A percentile compares a stretch with the other conserved stretches of the same genome.
Evolutionary conservation across 2,329 filamentous ascomycete genomes (phyloP).

Genomic region (Lecanosticta acicola): DNA sequence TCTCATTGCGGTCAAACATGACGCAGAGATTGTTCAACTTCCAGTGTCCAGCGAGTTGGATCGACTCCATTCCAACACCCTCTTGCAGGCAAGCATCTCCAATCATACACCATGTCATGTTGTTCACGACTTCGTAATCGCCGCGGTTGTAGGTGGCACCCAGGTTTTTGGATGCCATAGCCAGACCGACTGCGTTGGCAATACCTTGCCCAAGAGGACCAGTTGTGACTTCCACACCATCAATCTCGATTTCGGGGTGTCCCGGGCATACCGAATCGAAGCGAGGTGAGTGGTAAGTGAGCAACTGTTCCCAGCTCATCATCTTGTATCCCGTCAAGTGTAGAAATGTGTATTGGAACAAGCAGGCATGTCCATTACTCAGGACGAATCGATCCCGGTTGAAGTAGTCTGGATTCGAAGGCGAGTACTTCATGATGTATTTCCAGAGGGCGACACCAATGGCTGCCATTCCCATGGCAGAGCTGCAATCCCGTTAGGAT

Average conservation of each 20-base stretch:
- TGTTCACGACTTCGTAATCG: slow-evolving; percentile 45
- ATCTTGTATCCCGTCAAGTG: slow-evolving; percentile 48
- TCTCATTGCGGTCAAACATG: slow-evolving; percentile 57
- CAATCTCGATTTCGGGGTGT: slow-evolving; percentile 50
- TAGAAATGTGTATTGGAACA: slow-evolving; percentile 53
- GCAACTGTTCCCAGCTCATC: slow-evolving; percentile 54
- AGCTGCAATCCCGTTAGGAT: slow-evolving; percentile 30
- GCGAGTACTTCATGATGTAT: slow-evolving; percentile 57
- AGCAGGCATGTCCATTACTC: slow-evolving; percentile 54
- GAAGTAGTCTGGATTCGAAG: slow-evolving; percentile 52
- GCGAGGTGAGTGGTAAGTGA: slow-evolving; percentile 48
- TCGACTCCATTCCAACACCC: slow-evolving; percentile 53
- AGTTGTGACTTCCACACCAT: slow-evolving; percentile 56
- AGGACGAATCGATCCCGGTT: slow-evolving; percentile 59
- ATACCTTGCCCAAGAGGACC: slow-evolving; percentile 56
- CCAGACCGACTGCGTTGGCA: slow-evolving; percentile 55
- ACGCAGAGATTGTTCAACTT: slow-evolving; percentile 52
- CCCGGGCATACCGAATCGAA: slow-evolving; percentile 48
- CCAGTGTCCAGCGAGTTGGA: slow-evolving; percentile 53
- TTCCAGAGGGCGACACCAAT: slow-evolving; percentile 59
- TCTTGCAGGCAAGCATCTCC: slow-evolving; percentile 56
- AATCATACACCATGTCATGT: slow-evolving; percentile 52
- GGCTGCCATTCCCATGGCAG: slow-evolving; percentile 56
- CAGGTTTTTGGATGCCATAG: slow-evolving; percentile 54
- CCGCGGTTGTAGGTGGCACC: slow-evolving; percentile 51